Evolutionary conservation across 139 green algal genomes (phyloP).

Genomic region (Yamagishiella unicocca): DNA sequence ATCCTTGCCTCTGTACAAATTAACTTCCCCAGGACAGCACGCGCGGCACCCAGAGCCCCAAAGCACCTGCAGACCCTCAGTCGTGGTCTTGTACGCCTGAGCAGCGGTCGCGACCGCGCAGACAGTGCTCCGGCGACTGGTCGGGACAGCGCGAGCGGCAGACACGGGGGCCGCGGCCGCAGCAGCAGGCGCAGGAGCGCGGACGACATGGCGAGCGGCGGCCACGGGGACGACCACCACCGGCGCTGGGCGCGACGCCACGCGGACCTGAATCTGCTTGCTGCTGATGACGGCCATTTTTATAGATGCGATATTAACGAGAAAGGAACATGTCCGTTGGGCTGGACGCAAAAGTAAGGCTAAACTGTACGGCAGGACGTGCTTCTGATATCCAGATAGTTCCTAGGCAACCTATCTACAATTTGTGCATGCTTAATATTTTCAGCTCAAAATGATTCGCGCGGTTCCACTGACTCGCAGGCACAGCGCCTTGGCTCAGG

Average conservation of each 20-base stretch:
- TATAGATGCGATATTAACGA: not conserved
- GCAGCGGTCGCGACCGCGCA: not conserved
- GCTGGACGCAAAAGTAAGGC: too few species aligned
- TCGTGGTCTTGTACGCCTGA: not conserved
- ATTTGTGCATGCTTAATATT: too few species aligned
- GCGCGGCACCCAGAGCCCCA: not conserved
- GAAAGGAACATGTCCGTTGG: too few species aligned
- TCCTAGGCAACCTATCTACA: too few species aligned
- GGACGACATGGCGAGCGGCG: not conserved
- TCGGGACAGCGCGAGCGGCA: too few species aligned
- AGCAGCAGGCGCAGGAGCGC: not conserved
- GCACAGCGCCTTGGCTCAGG: not conserved
- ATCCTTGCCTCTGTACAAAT: too few species aligned
- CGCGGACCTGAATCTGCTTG: slow-evolving; percentile 25
- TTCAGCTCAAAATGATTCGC: too few species aligned
- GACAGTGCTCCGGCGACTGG: not conserved
- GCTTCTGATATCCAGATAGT: too few species aligned
- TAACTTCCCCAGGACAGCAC: not conserved
- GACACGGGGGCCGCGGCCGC: not conserved
- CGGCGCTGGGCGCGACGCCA: not conserved
- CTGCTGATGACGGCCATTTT: slow-evolving; percentile 38
- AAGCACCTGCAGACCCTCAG: slow-evolving; percentile 26
- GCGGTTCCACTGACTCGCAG: not conserved
- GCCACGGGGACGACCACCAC: not conserved
- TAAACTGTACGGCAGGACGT: not conserved